Base-by-base conservation (phyloP, 208 protist species). In the Trypanosoma avium region DNA sequence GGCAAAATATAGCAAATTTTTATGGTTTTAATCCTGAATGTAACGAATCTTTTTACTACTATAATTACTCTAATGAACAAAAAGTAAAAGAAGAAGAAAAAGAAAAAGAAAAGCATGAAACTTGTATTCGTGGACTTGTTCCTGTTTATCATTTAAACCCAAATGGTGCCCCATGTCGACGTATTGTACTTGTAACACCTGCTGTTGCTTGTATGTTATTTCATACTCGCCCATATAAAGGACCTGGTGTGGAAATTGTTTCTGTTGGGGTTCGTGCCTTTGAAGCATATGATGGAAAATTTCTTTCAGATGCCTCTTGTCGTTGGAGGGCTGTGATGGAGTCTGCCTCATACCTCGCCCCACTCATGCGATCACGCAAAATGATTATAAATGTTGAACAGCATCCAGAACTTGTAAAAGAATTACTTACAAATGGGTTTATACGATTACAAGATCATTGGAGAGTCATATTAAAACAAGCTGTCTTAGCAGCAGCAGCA, bases 211-310 rank as follows among this genome's bases (percentile, higher is more conserved):
- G 81, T 22, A 81, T 89, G 77, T 57, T 96, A 17, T 83, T 94
- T 59, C 63, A 73, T 35, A 89, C 80, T 1, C 72, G 73, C 9
- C 88, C 86, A 4, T 96, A 90, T 79, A 96, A 96, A 64, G 91
- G 91, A 4, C 91, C 91, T 32, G 91, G 91, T 9, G 83, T 96
- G n/a, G 88, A 96, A 73, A 70, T 96, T 48, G 82, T 96, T 40
- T 81, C 85, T 8, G 80, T 82, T 19, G 91, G 91, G 36, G 75
- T 83, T 53, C 83, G 88, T 52, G 86, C 82, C 46, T 94, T 96
- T 63, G 88, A 96, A 73, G 73, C 73, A 49, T 94, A 94, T 64
- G 86, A 94, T 63, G 77, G 70, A 21, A 87, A 72, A 38, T 96
- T 84, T 60, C 76, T 96, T 26, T 6, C 75, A 8, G 52, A 76